phyloP scores from a whole-genome alignment of 140 eudicot genomes.

The Oenanthe javanica region DNA sequence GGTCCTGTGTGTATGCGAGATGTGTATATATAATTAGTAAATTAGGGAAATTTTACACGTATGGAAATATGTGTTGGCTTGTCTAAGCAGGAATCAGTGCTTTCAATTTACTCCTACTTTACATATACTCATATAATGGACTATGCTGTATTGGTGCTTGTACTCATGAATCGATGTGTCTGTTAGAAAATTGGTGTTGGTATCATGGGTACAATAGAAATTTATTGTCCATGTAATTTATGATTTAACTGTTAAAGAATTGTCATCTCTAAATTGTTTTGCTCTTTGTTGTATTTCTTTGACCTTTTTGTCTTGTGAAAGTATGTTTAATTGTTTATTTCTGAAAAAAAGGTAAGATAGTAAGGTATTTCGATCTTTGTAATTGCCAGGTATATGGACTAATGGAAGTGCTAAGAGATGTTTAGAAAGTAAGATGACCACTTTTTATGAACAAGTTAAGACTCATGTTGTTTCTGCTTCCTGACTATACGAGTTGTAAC shows the following conservation, averaged over 20 bases:
- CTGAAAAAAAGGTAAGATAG: neutral
- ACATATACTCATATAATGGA: neutral
- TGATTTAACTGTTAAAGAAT: neutral
- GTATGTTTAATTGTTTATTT: neutral
- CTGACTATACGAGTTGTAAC: neutral
- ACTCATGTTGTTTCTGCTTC: neutral
- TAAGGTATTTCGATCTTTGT: neutral
- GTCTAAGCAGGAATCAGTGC: neutral
- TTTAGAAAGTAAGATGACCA: neutral
- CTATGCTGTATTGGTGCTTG: neutral
- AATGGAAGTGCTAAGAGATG: neutral
- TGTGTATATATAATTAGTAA: too few relatives aligned
- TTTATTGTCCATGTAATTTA: neutral
- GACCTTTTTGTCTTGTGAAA: neutral
- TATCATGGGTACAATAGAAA: neutral
- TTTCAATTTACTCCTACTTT: neutral
- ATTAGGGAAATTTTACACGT: neutral
- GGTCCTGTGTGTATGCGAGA: too few relatives aligned
- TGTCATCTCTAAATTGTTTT: neutral
- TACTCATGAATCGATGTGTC: neutral
- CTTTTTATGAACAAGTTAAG: neutral
- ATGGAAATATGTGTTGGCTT: neutral
- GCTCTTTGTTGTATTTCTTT: neutral
- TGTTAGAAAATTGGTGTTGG: neutral
- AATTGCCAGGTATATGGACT: neutral